Evolutionary conservation across 371 early-diverging fungal genomes (phyloP), one percentile per base, ranked within the genome.

Genomic region (Mortierella sp.): DNA sequence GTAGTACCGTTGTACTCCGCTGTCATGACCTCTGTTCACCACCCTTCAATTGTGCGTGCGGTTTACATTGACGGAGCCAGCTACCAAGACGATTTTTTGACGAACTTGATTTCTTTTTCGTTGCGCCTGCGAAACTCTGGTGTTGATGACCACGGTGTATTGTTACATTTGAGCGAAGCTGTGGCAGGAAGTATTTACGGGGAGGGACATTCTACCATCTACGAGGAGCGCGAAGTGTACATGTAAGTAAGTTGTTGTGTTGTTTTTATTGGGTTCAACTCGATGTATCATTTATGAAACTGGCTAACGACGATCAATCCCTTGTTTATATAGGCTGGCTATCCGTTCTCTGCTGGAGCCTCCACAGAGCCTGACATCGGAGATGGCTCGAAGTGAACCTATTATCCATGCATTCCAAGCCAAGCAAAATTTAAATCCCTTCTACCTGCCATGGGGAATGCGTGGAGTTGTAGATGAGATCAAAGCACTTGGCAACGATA

Each of bases 1-100:
- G 97, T 96, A 0, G 97, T 97, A 0, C 97, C 97, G 9, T 86
- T 97, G 22, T 95, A 97, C 84, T 98, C 98, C 14, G 95, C 96
- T 0, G 89, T 94, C 35, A 86, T 97, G 87, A 91, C 94, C 24
- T 93, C 95, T 3, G 87, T 95, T 30, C 83, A 90, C 11, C 98
- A 98, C 75, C 96, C 96, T 4, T 92, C 93, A 54, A 89, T 98
- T n/a, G 92, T 93, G 62, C 93, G 98, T 11, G 96, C 96, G 1
- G 87, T 97, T 4, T 96, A 96, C 73, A 93, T 97, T 69, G 95
- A 96, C 66, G 93, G 92, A 3, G 87, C 86, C 32, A 91, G 93
- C 59, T 91, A 90, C 49, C 86, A 90, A 9, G 91, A 95, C 70
- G 96, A 97, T 72, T 97, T 98, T 77, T 78, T 98, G 64, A 92